These are phyloP conservation scores for Linnemannia hyalina DNA, from an alignment of 192 early-diverging fungal species.

Conservation along the genomic window DNA sequence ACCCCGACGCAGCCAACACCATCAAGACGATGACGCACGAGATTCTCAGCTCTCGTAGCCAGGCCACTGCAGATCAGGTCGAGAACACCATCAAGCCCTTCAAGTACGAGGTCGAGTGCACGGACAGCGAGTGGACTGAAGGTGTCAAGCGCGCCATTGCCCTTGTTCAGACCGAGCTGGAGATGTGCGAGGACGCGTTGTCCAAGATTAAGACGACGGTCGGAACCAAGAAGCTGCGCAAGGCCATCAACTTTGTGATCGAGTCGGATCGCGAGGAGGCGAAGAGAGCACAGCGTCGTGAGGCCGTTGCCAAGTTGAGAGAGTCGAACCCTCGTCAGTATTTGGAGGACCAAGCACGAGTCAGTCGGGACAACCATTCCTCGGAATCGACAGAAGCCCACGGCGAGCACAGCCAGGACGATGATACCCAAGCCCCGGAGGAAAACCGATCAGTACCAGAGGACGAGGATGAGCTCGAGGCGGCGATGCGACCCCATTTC, in stretches of 20 bases:
- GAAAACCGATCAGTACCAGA: slow-evolving; percentile 7
- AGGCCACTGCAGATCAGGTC: slow-evolving; percentile 94
- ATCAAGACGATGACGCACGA: slow-evolving; percentile 89
- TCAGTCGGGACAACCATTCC: not conserved
- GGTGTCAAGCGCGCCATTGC: slow-evolving; percentile 84
- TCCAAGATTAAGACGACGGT: slow-evolving; percentile 79
- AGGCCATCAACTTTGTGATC: slow-evolving; percentile 85
- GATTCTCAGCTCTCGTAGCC: slow-evolving; percentile 88
- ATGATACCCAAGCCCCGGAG: slow-evolving; percentile 2
- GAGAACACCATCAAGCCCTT: slow-evolving; percentile 99
- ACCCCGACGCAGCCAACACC: slow-evolving; percentile 82
- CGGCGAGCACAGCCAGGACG: slow-evolving; percentile 3
- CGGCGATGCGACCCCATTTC: slow-evolving; percentile 73
- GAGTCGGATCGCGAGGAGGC: slow-evolving; percentile 76
- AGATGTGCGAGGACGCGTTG: slow-evolving; percentile 77
- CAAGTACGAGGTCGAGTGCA: slow-evolving; percentile 97
- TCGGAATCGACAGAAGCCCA: not conserved
- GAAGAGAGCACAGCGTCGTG: slow-evolving; percentile 36
- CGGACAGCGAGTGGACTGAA: slow-evolving; percentile 93
- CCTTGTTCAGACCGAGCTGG: slow-evolving; percentile 86
- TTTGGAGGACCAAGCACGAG: slow-evolving; percentile 10
- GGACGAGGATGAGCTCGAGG: slow-evolving; percentile 60
- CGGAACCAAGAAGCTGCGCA: slow-evolving; percentile 85
- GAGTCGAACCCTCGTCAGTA: slow-evolving; percentile 31
- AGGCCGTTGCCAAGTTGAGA: slow-evolving; percentile 31